A percentile compares a stretch with the other conserved stretches of the same genome.
phyloP scores from a whole-genome alignment of 1,284 basidiomycete species.

The Uromyces viciae-fabae region DNA sequence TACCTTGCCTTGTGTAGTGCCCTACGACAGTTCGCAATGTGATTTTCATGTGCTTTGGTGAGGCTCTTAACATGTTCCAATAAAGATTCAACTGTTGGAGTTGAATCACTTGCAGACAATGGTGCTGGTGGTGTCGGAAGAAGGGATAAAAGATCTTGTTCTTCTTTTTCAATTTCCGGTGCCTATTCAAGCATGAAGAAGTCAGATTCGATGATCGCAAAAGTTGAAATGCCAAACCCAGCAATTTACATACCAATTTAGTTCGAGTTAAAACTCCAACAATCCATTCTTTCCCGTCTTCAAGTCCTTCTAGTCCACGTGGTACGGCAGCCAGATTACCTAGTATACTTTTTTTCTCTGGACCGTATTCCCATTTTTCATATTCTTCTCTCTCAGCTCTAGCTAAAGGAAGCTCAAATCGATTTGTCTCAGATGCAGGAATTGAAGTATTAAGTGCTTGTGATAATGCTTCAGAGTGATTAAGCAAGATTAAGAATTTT shows the following conservation, averaged over 20 bases:
- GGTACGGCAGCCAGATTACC: conserved; percentile 34
- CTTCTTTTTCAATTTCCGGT: conserved; percentile 44
- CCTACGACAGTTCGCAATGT: conserved; percentile 29
- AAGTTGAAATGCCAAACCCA: neutral
- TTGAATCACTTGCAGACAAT: conserved; percentile 15
- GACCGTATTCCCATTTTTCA: conserved; percentile 41
- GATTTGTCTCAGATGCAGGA: conserved; percentile 20
- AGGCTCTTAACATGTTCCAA: conserved; percentile 35
- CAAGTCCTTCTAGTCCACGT: conserved; percentile 37
- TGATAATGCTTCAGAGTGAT: conserved; percentile 44
- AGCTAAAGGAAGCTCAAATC: conserved; percentile 34
- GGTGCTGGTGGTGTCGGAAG: conserved; percentile 21
- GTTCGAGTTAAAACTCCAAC: conserved; percentile 40
- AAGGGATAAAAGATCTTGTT: conserved; percentile 37
- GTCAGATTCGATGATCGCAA: neutral
- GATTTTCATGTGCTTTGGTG: conserved; percentile 26
- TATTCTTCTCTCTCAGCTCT: conserved; percentile 41
- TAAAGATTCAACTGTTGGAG: conserved; percentile 14
- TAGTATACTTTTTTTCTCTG: conserved; percentile 18
- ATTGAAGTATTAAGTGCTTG: conserved; percentile 31
- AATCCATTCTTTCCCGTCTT: conserved; percentile 45
- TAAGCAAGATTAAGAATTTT: conserved; percentile 39
- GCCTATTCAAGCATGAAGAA: conserved; percentile 25
- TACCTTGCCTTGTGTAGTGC: conserved; percentile 39
- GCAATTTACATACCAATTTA: conserved; percentile 24